Conservation (phyloP, 257 asterid species). For the Solanum medicagineum region DNA sequence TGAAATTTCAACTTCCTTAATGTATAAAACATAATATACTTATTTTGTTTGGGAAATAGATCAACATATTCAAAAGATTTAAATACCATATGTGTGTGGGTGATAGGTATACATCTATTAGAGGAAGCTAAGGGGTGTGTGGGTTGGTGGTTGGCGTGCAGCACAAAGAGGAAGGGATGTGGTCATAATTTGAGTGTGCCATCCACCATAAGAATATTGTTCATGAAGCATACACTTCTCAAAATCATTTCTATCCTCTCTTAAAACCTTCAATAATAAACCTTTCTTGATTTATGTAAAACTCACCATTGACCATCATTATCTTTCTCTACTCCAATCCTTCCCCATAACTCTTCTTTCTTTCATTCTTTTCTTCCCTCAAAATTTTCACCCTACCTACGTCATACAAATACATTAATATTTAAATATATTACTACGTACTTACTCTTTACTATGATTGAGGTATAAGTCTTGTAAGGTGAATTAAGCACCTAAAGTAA, state of each 20-base stretch:
- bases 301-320: slow-evolving; percentile 43
- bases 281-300: slow-evolving; percentile 15
- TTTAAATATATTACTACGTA: background rate
- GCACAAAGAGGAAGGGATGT: slow-evolving; percentile 25
- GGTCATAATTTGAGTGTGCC: slow-evolving; percentile 53
- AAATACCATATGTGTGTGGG: background rate
- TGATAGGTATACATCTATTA: background rate
- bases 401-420: background rate
- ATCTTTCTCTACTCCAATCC: slow-evolving; percentile 6
- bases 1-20: background rate
- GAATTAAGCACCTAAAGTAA: slow-evolving; percentile 35
- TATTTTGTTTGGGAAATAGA: background rate
- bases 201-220: slow-evolving; percentile 54
- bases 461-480: slow-evolving; percentile 27
- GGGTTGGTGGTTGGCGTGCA: slow-evolving; percentile 89
- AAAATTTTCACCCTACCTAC: background rate
- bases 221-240: slow-evolving; percentile 37
- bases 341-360: slow-evolving; percentile 9
- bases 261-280: slow-evolving; percentile 6
- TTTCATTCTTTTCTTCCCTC: background rate
- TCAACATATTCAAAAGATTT: background rate
- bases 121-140: background rate
- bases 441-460: slow-evolving; percentile 7
- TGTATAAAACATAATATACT: background rate
- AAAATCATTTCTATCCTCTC: slow-evolving; percentile 14